A percentile compares a stretch with the other conserved stretches of the same genome.
Conservation (phyloP, 176 grass and related monocot species). For the Guadua angustifolia region DNA sequence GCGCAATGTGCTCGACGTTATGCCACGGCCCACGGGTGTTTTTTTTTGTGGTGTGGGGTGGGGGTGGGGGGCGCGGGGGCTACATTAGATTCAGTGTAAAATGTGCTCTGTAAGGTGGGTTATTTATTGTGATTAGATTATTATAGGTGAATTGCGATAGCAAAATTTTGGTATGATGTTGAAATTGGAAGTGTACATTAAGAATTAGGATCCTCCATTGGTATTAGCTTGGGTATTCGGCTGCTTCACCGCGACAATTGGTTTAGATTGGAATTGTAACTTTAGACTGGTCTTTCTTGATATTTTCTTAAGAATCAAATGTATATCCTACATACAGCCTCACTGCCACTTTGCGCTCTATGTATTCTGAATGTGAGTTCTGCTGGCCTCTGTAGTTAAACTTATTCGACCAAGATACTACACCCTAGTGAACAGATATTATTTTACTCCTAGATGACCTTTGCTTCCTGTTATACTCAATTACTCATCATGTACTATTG, state of each 20-base stretch:
- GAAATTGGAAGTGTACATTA: slow-evolving; percentile 50
- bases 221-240: slow-evolving; percentile 36
- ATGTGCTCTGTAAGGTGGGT: slow-evolving; percentile 34
- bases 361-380: neutral
- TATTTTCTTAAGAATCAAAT: slow-evolving; percentile 40
- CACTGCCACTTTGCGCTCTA: neutral
- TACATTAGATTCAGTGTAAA: slow-evolving; percentile 47
- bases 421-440: neutral
- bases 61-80: too few species aligned
- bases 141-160: slow-evolving; percentile 45
- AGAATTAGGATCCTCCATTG: slow-evolving; percentile 47
- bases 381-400: neutral
- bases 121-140: slow-evolving; percentile 47
- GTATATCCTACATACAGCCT: slow-evolving; percentile 32
- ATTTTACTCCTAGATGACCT: slow-evolving; percentile 8
- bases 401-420: neutral
- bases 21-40: neutral
- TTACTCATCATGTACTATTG: neutral
- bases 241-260: slow-evolving; percentile 13
- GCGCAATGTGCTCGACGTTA: slow-evolving; percentile 38
- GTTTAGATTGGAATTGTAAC: slow-evolving; percentile 41
- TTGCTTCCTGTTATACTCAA: neutral
- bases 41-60: too few species aligned
- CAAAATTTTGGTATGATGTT: slow-evolving; percentile 19
- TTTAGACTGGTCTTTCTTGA: slow-evolving; percentile 36